phyloP scores from a whole-genome alignment of 1,139 yeast species.

The Pichia sp. region DNA sequence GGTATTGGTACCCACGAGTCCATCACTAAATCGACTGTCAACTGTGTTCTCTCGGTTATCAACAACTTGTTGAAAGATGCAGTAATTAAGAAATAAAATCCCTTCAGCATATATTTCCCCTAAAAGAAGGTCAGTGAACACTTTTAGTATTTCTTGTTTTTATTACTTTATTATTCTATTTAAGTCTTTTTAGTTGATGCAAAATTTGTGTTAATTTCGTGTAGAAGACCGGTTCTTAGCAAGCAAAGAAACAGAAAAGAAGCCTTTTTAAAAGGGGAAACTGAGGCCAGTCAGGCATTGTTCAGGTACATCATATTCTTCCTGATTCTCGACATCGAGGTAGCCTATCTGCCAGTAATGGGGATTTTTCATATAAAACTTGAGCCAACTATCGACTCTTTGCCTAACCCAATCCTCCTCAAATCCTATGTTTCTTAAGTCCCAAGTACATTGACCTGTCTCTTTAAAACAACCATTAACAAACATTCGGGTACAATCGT shows the following conservation, averaged over 20 bases:
- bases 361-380: slow-evolving; percentile 42
- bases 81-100: slow-evolving; percentile 6
- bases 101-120: not conserved
- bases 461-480: slow-evolving; percentile 70
- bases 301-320: slow-evolving; percentile 14
- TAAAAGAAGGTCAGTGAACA: not conserved
- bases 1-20: slow-evolving; percentile 95
- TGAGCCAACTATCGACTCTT: slow-evolving; percentile 45
- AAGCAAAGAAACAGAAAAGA: not conserved
- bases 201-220: not conserved
- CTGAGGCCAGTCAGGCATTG: slow-evolving; percentile 16
- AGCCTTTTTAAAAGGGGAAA: slow-evolving; percentile 8
- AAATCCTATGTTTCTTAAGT: slow-evolving; percentile 52
- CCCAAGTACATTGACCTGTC: slow-evolving; percentile 58
- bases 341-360: slow-evolving; percentile 64
- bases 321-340: slow-evolving; percentile 36
- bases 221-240: not conserved
- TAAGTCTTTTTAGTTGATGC: not conserved
- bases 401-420: slow-evolving; percentile 31
- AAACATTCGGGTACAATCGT: slow-evolving; percentile 69
- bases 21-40: slow-evolving; percentile 84
- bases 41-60: slow-evolving; percentile 73
- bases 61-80: slow-evolving; percentile 40
- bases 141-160: not conserved
- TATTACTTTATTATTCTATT: not conserved